Percentiles rank a stretch among this genome's conserved stretches.
Conservation (phyloP, 139 green algal genomes). For the Astrephomene gubernaculifera region DNA sequence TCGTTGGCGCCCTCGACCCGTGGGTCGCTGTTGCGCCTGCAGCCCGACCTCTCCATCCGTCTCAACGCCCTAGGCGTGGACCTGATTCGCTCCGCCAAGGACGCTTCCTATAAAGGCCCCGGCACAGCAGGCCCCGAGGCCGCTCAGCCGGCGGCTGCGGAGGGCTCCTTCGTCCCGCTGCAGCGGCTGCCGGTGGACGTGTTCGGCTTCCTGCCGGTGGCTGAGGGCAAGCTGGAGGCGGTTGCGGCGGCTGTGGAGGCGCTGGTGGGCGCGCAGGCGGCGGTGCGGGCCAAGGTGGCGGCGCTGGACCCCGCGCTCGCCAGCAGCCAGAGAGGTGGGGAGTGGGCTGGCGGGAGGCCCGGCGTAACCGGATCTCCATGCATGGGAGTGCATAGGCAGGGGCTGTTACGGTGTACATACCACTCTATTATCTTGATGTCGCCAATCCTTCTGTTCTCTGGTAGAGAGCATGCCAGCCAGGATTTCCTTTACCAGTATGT, state of each 20-base stretch:
- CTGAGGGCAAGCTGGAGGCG: background rate
- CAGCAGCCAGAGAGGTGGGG: background rate
- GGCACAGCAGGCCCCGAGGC: background rate
- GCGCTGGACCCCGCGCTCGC: background rate
- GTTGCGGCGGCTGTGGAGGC: background rate
- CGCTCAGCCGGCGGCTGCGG: background rate
- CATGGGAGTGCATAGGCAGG: too few relatives aligned
- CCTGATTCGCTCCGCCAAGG: background rate
- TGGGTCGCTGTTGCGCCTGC: slow-evolving; percentile 17
- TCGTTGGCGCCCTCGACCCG: background rate
- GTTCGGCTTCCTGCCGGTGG: slow-evolving; percentile 1
- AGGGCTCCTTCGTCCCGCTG: background rate
- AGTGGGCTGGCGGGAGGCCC: background rate
- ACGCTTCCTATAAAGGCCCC: slow-evolving; percentile 3
- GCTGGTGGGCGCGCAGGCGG: background rate
- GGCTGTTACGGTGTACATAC: too few relatives aligned
- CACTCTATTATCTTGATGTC: too few relatives aligned
- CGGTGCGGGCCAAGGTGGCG: background rate
- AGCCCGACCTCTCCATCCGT: background rate
- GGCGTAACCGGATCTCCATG: too few relatives aligned
- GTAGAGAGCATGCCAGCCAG: too few relatives aligned
- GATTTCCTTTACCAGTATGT: too few relatives aligned
- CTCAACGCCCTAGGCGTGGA: slow-evolving; percentile 12
- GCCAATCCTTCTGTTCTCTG: too few relatives aligned
- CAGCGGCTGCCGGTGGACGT: slow-evolving; percentile 19